These are phyloP conservation scores for Fraxinus albicans DNA, from an alignment of 305 asterid species.

Conservation along the genomic window DNA sequence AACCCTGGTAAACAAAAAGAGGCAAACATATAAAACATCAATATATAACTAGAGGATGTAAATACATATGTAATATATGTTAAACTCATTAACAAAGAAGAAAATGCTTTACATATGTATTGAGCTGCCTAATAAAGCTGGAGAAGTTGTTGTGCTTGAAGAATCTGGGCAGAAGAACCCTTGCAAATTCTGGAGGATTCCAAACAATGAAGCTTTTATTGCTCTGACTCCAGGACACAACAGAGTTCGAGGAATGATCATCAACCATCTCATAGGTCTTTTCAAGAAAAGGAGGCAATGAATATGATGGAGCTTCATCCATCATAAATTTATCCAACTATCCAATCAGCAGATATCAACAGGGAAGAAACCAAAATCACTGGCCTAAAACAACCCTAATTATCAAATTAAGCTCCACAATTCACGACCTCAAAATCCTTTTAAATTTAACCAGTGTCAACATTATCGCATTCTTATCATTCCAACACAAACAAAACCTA, in stretches of 20 bases:
- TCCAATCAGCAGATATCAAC: constrained; percentile 3
- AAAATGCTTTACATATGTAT: constrained; percentile 58
- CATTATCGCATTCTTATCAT: background rate
- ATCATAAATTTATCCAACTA: constrained; percentile 38
- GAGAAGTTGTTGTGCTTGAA: constrained; percentile 76
- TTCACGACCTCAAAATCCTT: background rate
- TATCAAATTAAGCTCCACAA: background rate
- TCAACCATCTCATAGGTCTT: constrained; percentile 89
- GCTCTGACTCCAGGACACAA: constrained; percentile 71
- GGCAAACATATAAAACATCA: constrained; percentile 1
- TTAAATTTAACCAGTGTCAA: constrained; percentile 3
- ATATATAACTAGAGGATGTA: background rate
- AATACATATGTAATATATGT: background rate
- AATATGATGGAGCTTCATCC: constrained; percentile 64
- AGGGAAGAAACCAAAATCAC: background rate
- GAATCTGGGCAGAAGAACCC: constrained; percentile 61
- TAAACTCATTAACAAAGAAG: constrained; percentile 3
- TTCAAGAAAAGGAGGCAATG: constrained; percentile 67
- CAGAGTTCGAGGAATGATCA: constrained; percentile 53
- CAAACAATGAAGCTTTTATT: constrained; percentile 66
- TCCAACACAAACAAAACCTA: constrained; percentile 8
- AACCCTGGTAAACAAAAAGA: constrained; percentile 49
- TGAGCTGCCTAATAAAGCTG: constrained; percentile 75
- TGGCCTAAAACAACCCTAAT: background rate
- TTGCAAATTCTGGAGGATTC: constrained; percentile 69